Base-by-base conservation (phyloP, 495 filamentous ascomycete genomes). In the Lepraria neglecta region DNA sequence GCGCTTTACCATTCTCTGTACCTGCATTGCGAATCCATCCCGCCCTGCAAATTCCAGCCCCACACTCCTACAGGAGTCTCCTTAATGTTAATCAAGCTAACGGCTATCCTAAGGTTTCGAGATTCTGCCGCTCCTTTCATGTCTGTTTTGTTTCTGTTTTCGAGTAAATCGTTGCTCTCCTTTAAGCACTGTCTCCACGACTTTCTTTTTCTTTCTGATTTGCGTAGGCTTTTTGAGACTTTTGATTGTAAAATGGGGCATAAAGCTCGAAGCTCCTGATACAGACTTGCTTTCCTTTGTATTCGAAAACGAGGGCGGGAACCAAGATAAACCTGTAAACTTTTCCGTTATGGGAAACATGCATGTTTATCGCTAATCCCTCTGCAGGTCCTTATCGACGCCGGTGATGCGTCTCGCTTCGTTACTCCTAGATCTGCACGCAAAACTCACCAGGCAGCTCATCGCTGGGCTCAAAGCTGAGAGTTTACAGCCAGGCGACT, bases 371-470 rank as follows among this genome's bases (percentile, higher is more conserved):
- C 14, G 56, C 54, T 43, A 51, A 46, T 56, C 17, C 5, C 38
- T n/a, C 60, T 47, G 10, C 57, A 79, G 78, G 74, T 35, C 31
- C 84, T 80, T 38, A 72, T 83, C 52, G 80, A 83, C 55, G 77
- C 73, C 19, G 68, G 70, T 38, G 68, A 80, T 57, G 72, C 80
- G 3, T 70, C 74, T 6, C 74, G 77, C 4, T 74, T 76, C 7
- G 76, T 85, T 47, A 81, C 78, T 9, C 76, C 73, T 57, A 75
- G 74, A 40, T 76, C 83, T 48, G 81, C 78, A 2, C 70, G 67
- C 12, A 62, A 43, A 6, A 63, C n/a, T 77, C 4, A 68, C 83
- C 38, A 69, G 77, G n/a, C 74, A 76, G 64, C 67, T 84, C 4
- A 71, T 76, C 44, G 80, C 78, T 6, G 80, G 82, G 0, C 64